Evolutionary conservation across 768 basidiomycete species (phyloP).

Genomic region (Termitomyces bulborhizus): DNA sequence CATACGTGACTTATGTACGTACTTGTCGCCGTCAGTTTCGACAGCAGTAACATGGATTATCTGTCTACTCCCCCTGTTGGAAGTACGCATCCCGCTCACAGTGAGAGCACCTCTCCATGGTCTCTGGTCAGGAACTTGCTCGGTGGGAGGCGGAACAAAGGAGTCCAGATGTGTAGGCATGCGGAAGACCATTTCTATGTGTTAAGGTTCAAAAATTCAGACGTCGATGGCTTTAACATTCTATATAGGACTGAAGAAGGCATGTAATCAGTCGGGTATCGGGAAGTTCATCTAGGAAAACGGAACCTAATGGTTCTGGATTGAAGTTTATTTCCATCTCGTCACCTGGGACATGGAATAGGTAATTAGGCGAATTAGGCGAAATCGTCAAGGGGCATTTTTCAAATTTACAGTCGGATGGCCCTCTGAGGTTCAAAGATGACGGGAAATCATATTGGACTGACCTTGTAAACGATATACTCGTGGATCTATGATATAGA

Average conservation of each 20-base stretch:
- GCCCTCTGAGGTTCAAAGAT: slow-evolving; percentile 18
- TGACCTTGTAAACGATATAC: slow-evolving; percentile 22
- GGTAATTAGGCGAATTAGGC: slow-evolving; percentile 22
- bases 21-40: slow-evolving; percentile 71
- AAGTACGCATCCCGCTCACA: slow-evolving; percentile 41
- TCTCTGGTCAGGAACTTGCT: slow-evolving; percentile 33
- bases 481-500: slow-evolving; percentile 19
- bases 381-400: slow-evolving; percentile 27
- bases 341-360: slow-evolving; percentile 26
- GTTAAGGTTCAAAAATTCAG: slow-evolving; percentile 21
- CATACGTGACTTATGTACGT: slow-evolving; percentile 22
- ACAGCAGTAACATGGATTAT: slow-evolving; percentile 56
- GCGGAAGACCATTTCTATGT: slow-evolving; percentile 50
- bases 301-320: slow-evolving; percentile 11
- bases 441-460: slow-evolving; percentile 11
- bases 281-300: slow-evolving; percentile 12
- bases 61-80: slow-evolving; percentile 42
- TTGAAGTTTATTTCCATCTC: slow-evolving; percentile 17
- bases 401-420: slow-evolving; percentile 15
- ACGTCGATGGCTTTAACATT: slow-evolving; percentile 34
- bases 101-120: slow-evolving; percentile 57
- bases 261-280: slow-evolving; percentile 13
- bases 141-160: slow-evolving; percentile 48
- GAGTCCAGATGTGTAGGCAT: slow-evolving; percentile 56
- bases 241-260: slow-evolving; percentile 18